These are phyloP conservation scores for Infundibulicybe gibba DNA, from an alignment of 768 basidiomycete species.

Conservation along the genomic window DNA sequence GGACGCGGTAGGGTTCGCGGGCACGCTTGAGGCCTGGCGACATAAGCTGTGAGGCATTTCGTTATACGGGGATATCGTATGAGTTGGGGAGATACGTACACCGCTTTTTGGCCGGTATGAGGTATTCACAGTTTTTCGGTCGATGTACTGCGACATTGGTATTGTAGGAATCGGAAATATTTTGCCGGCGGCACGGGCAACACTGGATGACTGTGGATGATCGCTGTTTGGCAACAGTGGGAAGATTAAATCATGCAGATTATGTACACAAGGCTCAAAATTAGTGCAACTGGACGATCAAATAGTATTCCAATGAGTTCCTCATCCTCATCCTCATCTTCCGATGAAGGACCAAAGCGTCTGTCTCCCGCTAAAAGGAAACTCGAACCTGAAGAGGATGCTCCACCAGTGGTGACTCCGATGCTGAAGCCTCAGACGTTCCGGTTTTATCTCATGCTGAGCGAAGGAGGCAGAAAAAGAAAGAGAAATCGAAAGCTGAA, in stretches of 20 bases:
- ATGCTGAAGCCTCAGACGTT: constrained; percentile 26
- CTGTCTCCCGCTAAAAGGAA: constrained; percentile 24
- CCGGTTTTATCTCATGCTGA: constrained; percentile 76
- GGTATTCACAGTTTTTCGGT: constrained; percentile 35
- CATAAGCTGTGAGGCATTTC: constrained; percentile 51
- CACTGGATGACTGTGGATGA: too few relatives aligned
- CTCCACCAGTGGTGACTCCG: constrained; percentile 17
- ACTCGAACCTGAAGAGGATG: constrained; percentile 5
- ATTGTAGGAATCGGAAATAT: too few relatives aligned
- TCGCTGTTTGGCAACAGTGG: too few relatives aligned
- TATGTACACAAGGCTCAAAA: too few relatives aligned
- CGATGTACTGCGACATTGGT: constrained; percentile 35
- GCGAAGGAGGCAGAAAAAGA: constrained; percentile 58
- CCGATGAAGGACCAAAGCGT: constrained; percentile 25
- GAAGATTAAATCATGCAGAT: too few relatives aligned
- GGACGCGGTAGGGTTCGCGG: constrained; percentile 74
- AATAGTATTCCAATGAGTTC: constrained; percentile 15
- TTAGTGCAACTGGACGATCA: background rate
- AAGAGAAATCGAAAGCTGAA: constrained; percentile 23
- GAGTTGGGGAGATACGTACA: constrained; percentile 23
- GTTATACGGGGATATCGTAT: background rate
- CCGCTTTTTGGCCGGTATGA: constrained; percentile 53
- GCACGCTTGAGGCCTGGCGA: constrained; percentile 88
- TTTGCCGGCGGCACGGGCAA: too few relatives aligned
- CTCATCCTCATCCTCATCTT: constrained; percentile 33